Base-by-base conservation (phyloP, 345 rosid genomes). In the Clarkia xantiana region DNA sequence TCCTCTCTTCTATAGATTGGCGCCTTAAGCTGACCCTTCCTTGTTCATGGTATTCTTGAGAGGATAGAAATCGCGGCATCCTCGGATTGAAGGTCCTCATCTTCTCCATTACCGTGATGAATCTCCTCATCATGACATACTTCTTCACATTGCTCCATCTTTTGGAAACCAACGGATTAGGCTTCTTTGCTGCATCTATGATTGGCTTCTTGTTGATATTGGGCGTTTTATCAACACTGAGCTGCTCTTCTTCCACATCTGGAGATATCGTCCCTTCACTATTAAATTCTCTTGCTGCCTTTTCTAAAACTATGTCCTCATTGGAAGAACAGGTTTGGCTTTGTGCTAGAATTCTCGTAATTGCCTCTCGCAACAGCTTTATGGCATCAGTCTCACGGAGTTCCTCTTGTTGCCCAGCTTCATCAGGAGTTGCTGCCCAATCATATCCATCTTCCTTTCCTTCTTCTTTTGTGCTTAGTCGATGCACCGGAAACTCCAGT, bases 121-220 rank as follows among this genome's bases (percentile, higher is more conserved):
- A 91, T 53, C 95, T 75, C 66, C 62, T 80, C 38, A 86, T 71
- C 52, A 84, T 72, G 54, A 91, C 54, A 17, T 81, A 56, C 46
- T 78, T 86, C 67, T 78, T 91, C 68, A 91, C 67, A 56, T 72
- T 81, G 75, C 87, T 84, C 98, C 98, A 84, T 38, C 72, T 76
- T 55, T 62, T 81, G 16, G 81, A 72, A 46, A 56, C 65, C 67
- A 76, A 58, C 70, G 71, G 64, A 40, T 17, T 65, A 36, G 68
- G 54, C 36, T 29, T 29, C 36, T 29, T 29, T 1, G 36, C 56
- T 67, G 57, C 57, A 60, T 38, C 36, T 65, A 22, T 11, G 52
- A 39, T 66, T 69, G 57, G 56, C 60, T 29, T 3, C 7, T 29
- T 29, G 36, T 29, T 29, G 36, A 29, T 29, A 29, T 29, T 29